Evolutionary conservation across 2,329 filamentous ascomycete genomes (phyloP).

Genomic region (Aspergillus novofumigatus): DNA sequence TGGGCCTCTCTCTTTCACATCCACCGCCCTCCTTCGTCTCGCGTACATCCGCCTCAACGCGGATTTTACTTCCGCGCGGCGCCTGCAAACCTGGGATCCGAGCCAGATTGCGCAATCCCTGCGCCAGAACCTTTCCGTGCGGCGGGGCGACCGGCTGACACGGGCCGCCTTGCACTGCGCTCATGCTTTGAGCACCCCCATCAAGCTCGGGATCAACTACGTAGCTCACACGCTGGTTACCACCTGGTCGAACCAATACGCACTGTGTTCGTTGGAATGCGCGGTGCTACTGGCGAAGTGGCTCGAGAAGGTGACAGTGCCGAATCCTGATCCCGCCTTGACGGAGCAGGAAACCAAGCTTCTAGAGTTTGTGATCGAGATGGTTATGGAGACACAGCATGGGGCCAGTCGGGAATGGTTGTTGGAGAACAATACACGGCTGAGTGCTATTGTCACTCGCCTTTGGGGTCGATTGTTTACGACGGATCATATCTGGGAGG

Average conservation of each 20-base stretch:
- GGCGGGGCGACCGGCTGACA: slow-evolving; percentile 42
- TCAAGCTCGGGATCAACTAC: slow-evolving; percentile 52
- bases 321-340: slow-evolving; percentile 20
- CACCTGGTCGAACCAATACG: slow-evolving; percentile 56
- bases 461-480: slow-evolving; percentile 34
- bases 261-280: slow-evolving; percentile 52
- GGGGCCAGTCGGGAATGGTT: slow-evolving; percentile 29
- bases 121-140: slow-evolving; percentile 33
- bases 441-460: slow-evolving; percentile 29
- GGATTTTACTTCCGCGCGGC: slow-evolving; percentile 30
- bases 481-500: slow-evolving; percentile 35
- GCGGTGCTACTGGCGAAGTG: slow-evolving; percentile 51
- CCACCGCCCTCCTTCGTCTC: slow-evolving; percentile 28
- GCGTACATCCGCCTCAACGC: slow-evolving; percentile 34
- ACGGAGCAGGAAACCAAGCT: slow-evolving; percentile 31
- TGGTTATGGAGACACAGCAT: slow-evolving; percentile 34
- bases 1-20: slow-evolving; percentile 32
- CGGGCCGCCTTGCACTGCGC: slow-evolving; percentile 52
- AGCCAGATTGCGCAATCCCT: slow-evolving; percentile 28
- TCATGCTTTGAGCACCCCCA: slow-evolving; percentile 54
- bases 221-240: slow-evolving; percentile 54
- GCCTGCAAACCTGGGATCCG: slow-evolving; percentile 30
- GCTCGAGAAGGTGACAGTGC: slow-evolving; percentile 30
- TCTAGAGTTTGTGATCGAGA: slow-evolving; percentile 34
- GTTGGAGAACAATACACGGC: slow-evolving; percentile 28